Evolutionary conservation across 1,284 basidiomycete species (phyloP).

Genomic region (Albatrellus sp.): DNA sequence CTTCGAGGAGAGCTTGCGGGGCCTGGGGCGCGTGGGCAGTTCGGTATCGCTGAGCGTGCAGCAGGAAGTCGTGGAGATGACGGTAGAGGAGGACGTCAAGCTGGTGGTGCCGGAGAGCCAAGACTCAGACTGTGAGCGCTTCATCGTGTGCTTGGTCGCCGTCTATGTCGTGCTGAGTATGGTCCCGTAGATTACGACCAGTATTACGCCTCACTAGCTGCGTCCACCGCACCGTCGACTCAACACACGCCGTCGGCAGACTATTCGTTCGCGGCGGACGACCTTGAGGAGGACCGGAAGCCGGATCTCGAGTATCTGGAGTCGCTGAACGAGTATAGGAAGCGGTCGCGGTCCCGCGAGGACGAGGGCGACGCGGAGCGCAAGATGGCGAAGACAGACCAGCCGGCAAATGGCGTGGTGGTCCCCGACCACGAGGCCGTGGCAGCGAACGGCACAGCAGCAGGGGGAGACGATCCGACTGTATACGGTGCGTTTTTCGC

Average conservation of each 20-base stretch:
- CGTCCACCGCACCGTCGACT: slow-evolving; percentile 42
- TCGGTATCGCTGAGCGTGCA: slow-evolving; percentile 17
- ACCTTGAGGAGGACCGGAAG: slow-evolving; percentile 55
- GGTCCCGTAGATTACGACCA: slow-evolving; percentile 54
- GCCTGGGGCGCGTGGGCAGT: slow-evolving; percentile 42
- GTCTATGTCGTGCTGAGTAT: slow-evolving; percentile 5
- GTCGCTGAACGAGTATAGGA: slow-evolving; percentile 53
- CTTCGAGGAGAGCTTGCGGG: slow-evolving; percentile 52
- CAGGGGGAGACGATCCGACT: slow-evolving; percentile 37
- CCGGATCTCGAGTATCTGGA: slow-evolving; percentile 52
- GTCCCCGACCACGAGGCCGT: slow-evolving; percentile 11
- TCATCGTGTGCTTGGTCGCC: neutral
- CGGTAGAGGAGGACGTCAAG: slow-evolving; percentile 40
- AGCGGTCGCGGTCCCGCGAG: slow-evolving; percentile 55
- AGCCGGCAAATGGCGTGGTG: slow-evolving; percentile 5
- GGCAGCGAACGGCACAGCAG: slow-evolving; percentile 8
- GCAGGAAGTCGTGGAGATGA: slow-evolving; percentile 17
- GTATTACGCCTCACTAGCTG: slow-evolving; percentile 65
- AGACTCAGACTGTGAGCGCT: slow-evolving; percentile 49
- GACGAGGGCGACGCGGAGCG: slow-evolving; percentile 31
- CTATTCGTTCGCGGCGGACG: slow-evolving; percentile 30
- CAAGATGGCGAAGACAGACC: slow-evolving; percentile 35
- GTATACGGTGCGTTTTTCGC: slow-evolving; percentile 43
- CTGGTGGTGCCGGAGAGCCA: slow-evolving; percentile 32
- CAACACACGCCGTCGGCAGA: slow-evolving; percentile 36